Conservation (phyloP, 2,329 filamentous ascomycete species). For the Arachnomyces sp. region DNA sequence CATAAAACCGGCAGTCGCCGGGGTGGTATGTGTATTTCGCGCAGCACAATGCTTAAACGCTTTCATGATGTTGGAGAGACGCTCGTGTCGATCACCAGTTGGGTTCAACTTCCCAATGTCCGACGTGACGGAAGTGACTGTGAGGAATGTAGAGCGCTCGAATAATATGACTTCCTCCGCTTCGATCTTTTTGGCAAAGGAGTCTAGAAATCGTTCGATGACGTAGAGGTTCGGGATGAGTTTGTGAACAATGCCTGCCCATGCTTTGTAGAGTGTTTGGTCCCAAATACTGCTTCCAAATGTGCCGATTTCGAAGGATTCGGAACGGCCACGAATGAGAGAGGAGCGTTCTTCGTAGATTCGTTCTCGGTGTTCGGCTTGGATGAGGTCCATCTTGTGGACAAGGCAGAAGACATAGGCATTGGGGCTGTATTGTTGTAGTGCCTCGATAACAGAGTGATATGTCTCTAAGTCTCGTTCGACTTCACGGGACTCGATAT, state of each 20-base stretch:
- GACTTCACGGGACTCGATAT: slow-evolving; percentile 92
- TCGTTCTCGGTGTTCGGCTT: slow-evolving; percentile 64
- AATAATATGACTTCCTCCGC: slow-evolving; percentile 92
- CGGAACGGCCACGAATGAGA: slow-evolving; percentile 67
- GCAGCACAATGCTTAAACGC: slow-evolving; percentile 80
- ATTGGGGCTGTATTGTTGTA: slow-evolving; percentile 71
- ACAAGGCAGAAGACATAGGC: slow-evolving; percentile 91
- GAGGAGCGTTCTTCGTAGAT: slow-evolving; percentile 78
- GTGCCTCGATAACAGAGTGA: slow-evolving; percentile 76
- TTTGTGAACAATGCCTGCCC: slow-evolving; percentile 96
- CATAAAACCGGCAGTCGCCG: slow-evolving; percentile 34
- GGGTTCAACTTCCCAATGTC: slow-evolving; percentile 70
- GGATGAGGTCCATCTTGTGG: slow-evolving; percentile 98
- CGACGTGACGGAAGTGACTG: slow-evolving; percentile 85
- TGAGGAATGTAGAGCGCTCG: slow-evolving; percentile 90
- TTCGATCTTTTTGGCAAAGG: slow-evolving; percentile 76
- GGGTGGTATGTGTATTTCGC: slow-evolving; percentile 37
- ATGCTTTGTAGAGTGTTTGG: slow-evolving; percentile 94
- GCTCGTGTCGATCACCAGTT: slow-evolving; percentile 85
- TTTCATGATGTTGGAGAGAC: slow-evolving; percentile 95
- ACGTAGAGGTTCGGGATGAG: slow-evolving; percentile 86
- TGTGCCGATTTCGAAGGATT: slow-evolving; percentile 66
- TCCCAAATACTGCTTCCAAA: slow-evolving; percentile 98
- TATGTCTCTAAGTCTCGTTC: slow-evolving; percentile 90
- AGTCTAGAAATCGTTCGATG: slow-evolving; percentile 77